These are phyloP conservation scores for Trichoderma citrinoviride DNA, from an alignment of 2,329 filamentous ascomycete species.

Conservation along the genomic window DNA sequence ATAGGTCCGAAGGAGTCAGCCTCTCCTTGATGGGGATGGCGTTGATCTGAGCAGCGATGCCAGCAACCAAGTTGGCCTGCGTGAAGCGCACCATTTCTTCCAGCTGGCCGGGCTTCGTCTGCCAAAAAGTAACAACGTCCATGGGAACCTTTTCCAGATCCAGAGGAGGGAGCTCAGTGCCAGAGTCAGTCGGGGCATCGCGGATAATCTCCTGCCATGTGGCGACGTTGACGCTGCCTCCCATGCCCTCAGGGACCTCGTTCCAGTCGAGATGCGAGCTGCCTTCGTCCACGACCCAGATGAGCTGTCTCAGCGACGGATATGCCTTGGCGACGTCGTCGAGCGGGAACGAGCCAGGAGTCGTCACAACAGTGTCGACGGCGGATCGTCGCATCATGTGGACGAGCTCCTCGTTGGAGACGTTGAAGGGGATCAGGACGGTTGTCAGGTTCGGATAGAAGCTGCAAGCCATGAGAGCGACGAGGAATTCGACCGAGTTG, in stretches of 20 bases:
- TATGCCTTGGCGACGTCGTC: slow-evolving; percentile 68
- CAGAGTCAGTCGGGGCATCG: slow-evolving; percentile 59
- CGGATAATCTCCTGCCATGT: slow-evolving; percentile 90
- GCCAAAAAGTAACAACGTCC: slow-evolving; percentile 67
- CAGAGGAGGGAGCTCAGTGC: slow-evolving; percentile 61
- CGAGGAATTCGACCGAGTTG: slow-evolving; percentile 86
- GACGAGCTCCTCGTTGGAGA: slow-evolving; percentile 65
- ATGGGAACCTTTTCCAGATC: slow-evolving; percentile 53
- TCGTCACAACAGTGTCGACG: slow-evolving; percentile 78
- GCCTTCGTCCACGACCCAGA: slow-evolving; percentile 91
- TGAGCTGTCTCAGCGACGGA: slow-evolving; percentile 68
- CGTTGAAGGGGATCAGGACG: slow-evolving; percentile 81
- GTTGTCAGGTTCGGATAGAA: slow-evolving; percentile 80
- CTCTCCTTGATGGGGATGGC: slow-evolving; percentile 73
- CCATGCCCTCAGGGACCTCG: slow-evolving; percentile 74
- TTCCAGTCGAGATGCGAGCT: slow-evolving; percentile 96
- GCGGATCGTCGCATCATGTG: slow-evolving; percentile 69
- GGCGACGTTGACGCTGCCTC: slow-evolving; percentile 72
- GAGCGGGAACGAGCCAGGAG: slow-evolving; percentile 83
- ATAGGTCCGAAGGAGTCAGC: slow-evolving; percentile 70
- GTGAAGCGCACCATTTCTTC: slow-evolving; percentile 80
- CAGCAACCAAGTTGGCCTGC: slow-evolving; percentile 83
- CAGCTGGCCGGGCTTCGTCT: slow-evolving; percentile 47
- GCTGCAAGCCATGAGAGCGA: slow-evolving; percentile 78
- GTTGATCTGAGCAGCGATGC: slow-evolving; percentile 72